A percentile compares a stretch with the other conserved stretches of the same genome.
These are phyloP conservation scores for Paspalum notatum DNA, from an alignment of 176 grass and related monocot genomes.

Conservation along the genomic window DNA sequence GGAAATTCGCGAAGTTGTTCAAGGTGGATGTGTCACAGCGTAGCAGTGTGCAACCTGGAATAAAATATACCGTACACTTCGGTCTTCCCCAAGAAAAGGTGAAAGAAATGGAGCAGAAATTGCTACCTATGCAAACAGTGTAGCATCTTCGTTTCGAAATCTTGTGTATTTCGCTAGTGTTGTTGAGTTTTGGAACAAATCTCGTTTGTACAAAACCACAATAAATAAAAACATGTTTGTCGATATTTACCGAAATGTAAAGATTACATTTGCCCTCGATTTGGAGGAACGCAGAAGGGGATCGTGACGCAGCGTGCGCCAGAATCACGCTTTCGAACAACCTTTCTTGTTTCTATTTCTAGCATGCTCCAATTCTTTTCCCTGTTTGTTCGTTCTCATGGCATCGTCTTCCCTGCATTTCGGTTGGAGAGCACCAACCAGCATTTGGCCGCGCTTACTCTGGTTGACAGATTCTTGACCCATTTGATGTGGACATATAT, in stretches of 20 bases:
- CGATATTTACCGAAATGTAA: not conserved
- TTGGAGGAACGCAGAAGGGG: not conserved
- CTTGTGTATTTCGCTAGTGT: not conserved
- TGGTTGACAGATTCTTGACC: not conserved
- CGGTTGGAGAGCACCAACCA: slow-evolving; percentile 1
- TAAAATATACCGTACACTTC: not conserved
- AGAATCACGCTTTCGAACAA: not conserved
- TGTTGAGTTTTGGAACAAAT: not conserved
- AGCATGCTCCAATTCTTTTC: not conserved
- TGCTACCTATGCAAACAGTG: not conserved
- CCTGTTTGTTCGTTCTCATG: not conserved
- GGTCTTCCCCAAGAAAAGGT: not conserved
- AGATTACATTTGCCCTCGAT: not conserved
- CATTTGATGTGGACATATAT: not conserved
- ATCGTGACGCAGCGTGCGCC: not conserved
- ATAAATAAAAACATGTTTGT: not conserved
- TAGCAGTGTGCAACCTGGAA: not conserved
- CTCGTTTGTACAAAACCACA: slow-evolving; percentile 19
- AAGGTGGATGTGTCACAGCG: not conserved
- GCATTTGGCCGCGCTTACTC: slow-evolving; percentile 8
- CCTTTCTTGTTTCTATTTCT: not conserved
- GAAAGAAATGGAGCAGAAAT: not conserved
- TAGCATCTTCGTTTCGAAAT: not conserved
- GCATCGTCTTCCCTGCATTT: not conserved
- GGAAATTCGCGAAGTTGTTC: not conserved